A percentile compares a stretch with the other conserved stretches of the same genome.
phyloP scores from a whole-genome alignment of 495 filamentous ascomycete species.

The Lasiosphaeris hirsuta region DNA sequence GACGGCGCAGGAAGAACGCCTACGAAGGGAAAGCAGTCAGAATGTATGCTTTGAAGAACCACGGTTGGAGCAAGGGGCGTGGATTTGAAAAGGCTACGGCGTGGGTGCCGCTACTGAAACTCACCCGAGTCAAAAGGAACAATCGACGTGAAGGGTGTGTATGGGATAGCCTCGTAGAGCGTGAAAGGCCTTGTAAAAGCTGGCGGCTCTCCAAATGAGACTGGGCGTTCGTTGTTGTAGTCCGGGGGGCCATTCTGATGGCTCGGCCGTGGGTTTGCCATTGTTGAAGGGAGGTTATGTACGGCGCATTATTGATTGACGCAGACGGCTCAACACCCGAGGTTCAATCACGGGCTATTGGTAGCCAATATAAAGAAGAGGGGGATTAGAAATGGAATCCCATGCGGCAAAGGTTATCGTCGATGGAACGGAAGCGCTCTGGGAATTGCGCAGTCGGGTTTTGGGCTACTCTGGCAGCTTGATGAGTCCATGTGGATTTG shows the following conservation, averaged over 20 bases:
- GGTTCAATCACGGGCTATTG: not conserved
- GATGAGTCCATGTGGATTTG: conserved; percentile 4
- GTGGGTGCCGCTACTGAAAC: conserved; percentile 4
- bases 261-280: conserved; percentile 34
- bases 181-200: conserved; percentile 38
- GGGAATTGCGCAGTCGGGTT: not conserved
- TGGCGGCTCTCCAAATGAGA: not conserved
- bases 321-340: not conserved
- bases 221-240: not conserved
- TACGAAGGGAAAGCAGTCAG: conserved; percentile 26
- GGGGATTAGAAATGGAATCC: not conserved
- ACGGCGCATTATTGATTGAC: conserved; percentile 19
- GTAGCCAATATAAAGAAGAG: not conserved
- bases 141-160: conserved; percentile 86
- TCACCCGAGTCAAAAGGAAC: conserved; percentile 82
- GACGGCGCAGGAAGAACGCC: conserved; percentile 71
- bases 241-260: conserved; percentile 21
- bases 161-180: conserved; percentile 84
- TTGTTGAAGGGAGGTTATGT: conserved; percentile 19
- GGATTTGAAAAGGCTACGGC: not conserved
- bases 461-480: not conserved
- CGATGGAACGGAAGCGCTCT: not conserved
- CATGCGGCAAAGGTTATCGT: not conserved
- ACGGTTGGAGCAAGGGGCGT: not conserved
- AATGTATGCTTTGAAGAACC: conserved; percentile 6